These are phyloP conservation scores for Mycosarcoma maydis DNA, from an alignment of 1,284 basidiomycete genomes.

Conservation along the genomic window DNA sequence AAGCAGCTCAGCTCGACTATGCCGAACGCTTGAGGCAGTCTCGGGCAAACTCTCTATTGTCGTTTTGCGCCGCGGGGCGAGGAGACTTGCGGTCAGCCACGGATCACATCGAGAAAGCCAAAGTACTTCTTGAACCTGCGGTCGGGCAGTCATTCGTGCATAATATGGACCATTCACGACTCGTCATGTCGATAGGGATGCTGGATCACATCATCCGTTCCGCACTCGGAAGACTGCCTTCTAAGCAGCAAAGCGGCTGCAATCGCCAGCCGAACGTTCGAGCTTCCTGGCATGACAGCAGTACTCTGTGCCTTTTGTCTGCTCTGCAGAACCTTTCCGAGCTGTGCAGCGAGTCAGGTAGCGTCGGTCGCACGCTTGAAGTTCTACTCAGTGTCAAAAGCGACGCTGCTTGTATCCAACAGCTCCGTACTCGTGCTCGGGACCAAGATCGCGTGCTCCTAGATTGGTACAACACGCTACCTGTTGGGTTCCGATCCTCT, in stretches of 20 bases:
- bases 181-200: background rate
- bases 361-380: conserved; percentile 2
- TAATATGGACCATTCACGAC: background rate
- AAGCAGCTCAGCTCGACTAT: background rate
- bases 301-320: background rate
- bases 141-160: background rate
- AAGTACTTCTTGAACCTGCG: too few relatives aligned
- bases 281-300: background rate
- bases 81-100: conserved; percentile 4
- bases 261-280: background rate
- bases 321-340: background rate
- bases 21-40: background rate
- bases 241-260: background rate
- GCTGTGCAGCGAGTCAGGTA: background rate
- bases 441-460: conserved; percentile 1
- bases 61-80: conserved; percentile 3
- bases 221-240: background rate
- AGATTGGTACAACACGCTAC: conserved; percentile 9
- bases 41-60: conserved; percentile 1
- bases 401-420: background rate
- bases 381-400: background rate
- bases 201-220: background rate
- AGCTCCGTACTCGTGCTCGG: background rate
- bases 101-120: background rate
- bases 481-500: background rate